Conservation (phyloP, 1,284 basidiomycete genomes). For the Cutaneotrichosporon sp. region DNA sequence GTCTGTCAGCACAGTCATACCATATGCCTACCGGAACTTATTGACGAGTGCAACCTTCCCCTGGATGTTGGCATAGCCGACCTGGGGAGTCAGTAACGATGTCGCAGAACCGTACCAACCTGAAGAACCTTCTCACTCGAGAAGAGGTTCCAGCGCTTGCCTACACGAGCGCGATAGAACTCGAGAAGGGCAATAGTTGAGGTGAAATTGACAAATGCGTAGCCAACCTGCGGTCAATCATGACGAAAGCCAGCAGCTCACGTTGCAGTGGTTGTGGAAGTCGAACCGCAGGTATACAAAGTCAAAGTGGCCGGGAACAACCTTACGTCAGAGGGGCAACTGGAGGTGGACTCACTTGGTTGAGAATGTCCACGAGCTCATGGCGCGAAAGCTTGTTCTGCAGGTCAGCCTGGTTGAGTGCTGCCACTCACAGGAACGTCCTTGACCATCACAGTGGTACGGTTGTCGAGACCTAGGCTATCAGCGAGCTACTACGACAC, state of each 20-base stretch:
- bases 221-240: slow-evolving; percentile 41
- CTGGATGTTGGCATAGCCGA: slow-evolving; percentile 53
- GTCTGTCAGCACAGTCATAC: not conserved
- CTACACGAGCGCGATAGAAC: slow-evolving; percentile 44
- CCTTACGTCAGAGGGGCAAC: slow-evolving; percentile 27
- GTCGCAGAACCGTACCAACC: slow-evolving; percentile 25
- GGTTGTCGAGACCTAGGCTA: slow-evolving; percentile 37
- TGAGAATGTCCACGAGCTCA: slow-evolving; percentile 48
- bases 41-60: slow-evolving; percentile 49
- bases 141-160: slow-evolving; percentile 52
- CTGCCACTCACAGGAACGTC: slow-evolving; percentile 47
- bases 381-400: slow-evolving; percentile 53
- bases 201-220: slow-evolving; percentile 53
- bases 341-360: slow-evolving; percentile 34
- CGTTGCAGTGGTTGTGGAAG: slow-evolving; percentile 53
- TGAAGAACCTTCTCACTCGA: slow-evolving; percentile 53
- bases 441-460: slow-evolving; percentile 54
- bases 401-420: not conserved
- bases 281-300: slow-evolving; percentile 54
- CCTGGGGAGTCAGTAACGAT: slow-evolving; percentile 25
- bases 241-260: slow-evolving; percentile 25
- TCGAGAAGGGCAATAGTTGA: slow-evolving; percentile 34
- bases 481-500: slow-evolving; percentile 14
- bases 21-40: slow-evolving; percentile 42
- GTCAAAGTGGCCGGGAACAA: slow-evolving; percentile 49